Evolutionary conservation across 2,329 filamentous ascomycete species (phyloP).

Genomic region (Arthrobotrys pseudoclavata): DNA sequence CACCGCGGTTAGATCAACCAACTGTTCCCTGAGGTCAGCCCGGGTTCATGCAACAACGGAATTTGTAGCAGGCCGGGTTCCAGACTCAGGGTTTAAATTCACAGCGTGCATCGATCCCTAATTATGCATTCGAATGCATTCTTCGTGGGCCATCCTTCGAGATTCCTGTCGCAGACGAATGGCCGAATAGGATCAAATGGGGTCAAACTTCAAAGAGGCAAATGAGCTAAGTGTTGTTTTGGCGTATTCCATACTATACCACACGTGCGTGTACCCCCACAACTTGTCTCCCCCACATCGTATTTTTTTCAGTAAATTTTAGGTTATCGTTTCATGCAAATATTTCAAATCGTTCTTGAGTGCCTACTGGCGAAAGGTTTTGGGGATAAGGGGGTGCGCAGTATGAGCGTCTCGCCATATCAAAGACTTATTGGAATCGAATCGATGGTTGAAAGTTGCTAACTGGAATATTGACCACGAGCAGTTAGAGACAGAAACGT

Average conservation of each 20-base stretch:
- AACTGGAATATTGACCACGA: background rate
- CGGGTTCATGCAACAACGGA: background rate
- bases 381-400: background rate
- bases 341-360: background rate
- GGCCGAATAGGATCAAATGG: background rate
- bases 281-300: background rate
- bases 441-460: background rate
- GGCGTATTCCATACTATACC: background rate
- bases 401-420: background rate
- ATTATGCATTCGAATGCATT: conserved; percentile 26
- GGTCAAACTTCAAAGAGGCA: background rate
- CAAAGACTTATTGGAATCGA: background rate
- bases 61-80: background rate
- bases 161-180: background rate
- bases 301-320: conserved; percentile 3
- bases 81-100: background rate
- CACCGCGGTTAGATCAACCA: conserved; percentile 7
- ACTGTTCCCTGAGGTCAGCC: background rate
- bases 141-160: conserved; percentile 22
- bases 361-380: background rate
- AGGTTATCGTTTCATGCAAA: conserved; percentile 15
- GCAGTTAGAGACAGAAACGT: background rate
- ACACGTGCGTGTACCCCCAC: background rate
- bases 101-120: conserved; percentile 10
- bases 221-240: conserved; percentile 1